These are phyloP conservation scores for Populus nigra DNA, from an alignment of 345 rosid species.

Conservation along the genomic window DNA sequence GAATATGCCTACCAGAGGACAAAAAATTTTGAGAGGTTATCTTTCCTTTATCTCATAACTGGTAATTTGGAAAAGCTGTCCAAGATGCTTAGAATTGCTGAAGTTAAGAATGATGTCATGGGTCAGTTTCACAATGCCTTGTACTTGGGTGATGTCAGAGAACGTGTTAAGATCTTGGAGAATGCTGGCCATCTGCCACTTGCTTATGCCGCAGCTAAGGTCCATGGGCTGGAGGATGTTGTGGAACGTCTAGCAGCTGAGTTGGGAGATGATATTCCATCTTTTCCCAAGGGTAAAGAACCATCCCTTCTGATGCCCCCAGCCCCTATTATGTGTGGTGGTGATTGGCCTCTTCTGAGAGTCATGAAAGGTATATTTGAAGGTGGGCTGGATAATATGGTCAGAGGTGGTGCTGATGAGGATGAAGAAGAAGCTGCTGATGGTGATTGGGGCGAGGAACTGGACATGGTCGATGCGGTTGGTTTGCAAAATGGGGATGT, in stretches of 20 bases:
- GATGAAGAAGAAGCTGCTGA: constrained; percentile 74
- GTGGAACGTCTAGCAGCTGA: constrained; percentile 70
- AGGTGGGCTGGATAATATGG: constrained; percentile 69
- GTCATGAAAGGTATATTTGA: constrained; percentile 92
- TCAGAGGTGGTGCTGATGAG: constrained; percentile 54
- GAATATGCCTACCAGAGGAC: constrained; percentile 97
- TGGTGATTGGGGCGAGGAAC: constrained; percentile 86
- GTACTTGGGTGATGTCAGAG: constrained; percentile 82
- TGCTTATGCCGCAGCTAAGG: constrained; percentile 77
- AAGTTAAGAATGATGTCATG: constrained; percentile 89
- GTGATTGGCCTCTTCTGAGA: constrained; percentile 97
- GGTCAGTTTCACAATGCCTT: constrained; percentile 95
- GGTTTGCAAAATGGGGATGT: constrained; percentile 62
- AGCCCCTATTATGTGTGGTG: constrained; percentile 64
- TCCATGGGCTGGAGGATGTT: constrained; percentile 70
- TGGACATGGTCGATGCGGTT: constrained; percentile 66
- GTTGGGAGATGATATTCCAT: constrained; percentile 69
- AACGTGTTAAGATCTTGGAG: constrained; percentile 85
- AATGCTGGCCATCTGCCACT: constrained; percentile 87
- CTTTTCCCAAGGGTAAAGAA: constrained; percentile 64
- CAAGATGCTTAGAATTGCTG: constrained; percentile 92
- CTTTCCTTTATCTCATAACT: constrained; percentile 85
- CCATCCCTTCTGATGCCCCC: constrained; percentile 84
- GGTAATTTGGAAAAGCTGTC: constrained; percentile 82
- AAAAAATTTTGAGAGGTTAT: constrained; percentile 91